Conservation (phyloP, 176 grass and related monocot genomes). For the Tillandsia fasciculata region DNA sequence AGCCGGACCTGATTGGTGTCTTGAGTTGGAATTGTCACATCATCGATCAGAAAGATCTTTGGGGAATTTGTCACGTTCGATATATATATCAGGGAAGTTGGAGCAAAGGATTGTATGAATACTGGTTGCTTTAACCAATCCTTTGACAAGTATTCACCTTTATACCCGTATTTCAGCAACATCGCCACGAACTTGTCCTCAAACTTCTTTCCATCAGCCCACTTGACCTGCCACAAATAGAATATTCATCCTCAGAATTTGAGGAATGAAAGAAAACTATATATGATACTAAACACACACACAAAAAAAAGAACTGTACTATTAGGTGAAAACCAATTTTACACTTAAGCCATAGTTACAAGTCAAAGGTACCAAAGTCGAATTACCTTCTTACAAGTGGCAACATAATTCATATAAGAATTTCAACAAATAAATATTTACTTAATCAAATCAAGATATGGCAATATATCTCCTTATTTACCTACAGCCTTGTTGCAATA, state of each 20-base stretch:
- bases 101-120: conserved; percentile 96
- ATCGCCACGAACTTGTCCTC: conserved; percentile 90
- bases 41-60: conserved; percentile 69
- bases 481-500: background rate
- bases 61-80: conserved; percentile 81
- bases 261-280: background rate
- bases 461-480: too few relatives aligned
- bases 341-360: too few relatives aligned
- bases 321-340: background rate
- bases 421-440: too few relatives aligned
- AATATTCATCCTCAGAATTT: conserved; percentile 5
- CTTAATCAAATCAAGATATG: too few relatives aligned
- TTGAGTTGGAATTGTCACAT: conserved; percentile 60
- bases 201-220: conserved; percentile 72
- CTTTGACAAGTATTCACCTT: conserved; percentile 75
- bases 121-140: conserved; percentile 83
- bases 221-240: conserved; percentile 59
- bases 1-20: conserved; percentile 83
- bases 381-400: too few relatives aligned
- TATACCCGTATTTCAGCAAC: conserved; percentile 74
- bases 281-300: conserved; percentile 9
- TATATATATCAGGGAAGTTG: conserved; percentile 67
- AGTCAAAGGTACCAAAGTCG: too few relatives aligned
- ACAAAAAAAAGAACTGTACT: background rate
- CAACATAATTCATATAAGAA: too few relatives aligned